Evolutionary conservation across 1,139 yeast species (phyloP).

Genomic region (Blastobotrys illinoisensis): DNA sequence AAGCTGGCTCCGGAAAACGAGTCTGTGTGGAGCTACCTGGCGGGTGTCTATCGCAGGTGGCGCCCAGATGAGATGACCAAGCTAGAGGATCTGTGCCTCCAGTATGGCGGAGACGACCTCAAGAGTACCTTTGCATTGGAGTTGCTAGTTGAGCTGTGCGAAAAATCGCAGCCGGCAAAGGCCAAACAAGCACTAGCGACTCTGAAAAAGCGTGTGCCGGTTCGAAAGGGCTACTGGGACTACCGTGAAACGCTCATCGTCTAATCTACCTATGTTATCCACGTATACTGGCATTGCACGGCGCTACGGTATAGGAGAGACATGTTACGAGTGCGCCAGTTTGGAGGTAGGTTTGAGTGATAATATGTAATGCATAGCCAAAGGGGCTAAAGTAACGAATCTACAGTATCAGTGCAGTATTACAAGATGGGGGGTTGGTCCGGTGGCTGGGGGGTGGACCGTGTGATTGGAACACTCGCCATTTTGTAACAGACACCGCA

Average conservation of each 20-base stretch:
- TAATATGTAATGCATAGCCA: background rate
- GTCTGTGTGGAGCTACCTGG: conserved; percentile 81
- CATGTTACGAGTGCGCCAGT: too few relatives aligned
- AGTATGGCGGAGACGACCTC: conserved; percentile 36
- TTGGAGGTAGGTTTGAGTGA: background rate
- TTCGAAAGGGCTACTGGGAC: conserved; percentile 64
- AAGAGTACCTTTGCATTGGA: conserved; percentile 66
- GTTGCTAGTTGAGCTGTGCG: conserved; percentile 49
- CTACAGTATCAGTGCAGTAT: background rate
- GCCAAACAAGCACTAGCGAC: conserved; percentile 44
- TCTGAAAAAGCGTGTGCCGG: conserved; percentile 58
- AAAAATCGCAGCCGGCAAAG: conserved; percentile 29
- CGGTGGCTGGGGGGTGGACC: background rate
- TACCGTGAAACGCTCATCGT: conserved; percentile 13
- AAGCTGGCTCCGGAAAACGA: conserved; percentile 70
- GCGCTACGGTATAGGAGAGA: too few relatives aligned
- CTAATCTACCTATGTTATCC: too few relatives aligned
- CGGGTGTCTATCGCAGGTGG: conserved; percentile 49
- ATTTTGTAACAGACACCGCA: background rate
- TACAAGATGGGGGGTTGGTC: background rate
- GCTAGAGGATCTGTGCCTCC: conserved; percentile 42
- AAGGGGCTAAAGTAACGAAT: background rate
- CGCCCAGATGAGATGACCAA: conserved; percentile 25
- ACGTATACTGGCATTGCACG: too few relatives aligned
- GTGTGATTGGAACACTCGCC: background rate